Percentiles rank a stretch among this genome's conserved stretches.
Conservation (phyloP, 352 stramenopile species). For the Phytophthora fragariaefolia region DNA sequence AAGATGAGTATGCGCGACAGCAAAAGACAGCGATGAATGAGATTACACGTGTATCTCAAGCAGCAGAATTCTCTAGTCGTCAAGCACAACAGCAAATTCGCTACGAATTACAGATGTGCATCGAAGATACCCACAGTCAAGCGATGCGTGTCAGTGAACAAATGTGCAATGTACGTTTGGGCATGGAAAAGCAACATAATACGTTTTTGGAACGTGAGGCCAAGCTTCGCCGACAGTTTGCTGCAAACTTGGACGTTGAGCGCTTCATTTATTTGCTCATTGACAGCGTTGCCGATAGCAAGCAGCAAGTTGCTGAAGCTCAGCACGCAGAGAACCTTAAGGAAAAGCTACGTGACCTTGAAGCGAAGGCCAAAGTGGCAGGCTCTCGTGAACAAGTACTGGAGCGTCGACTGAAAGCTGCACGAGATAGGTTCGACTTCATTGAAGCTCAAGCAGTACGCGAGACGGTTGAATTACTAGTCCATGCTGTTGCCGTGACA, state of each 20-base stretch:
- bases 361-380: constrained; percentile 35
- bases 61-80: constrained; percentile 8
- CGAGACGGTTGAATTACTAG: constrained; percentile 54
- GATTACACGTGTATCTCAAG: constrained; percentile 29
- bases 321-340: constrained; percentile 28
- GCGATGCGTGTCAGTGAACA: constrained; percentile 23
- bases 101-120: constrained; percentile 48
- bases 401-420: constrained; percentile 32
- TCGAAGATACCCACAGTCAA: constrained; percentile 47
- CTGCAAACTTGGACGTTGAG: constrained; percentile 20
- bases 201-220: constrained; percentile 22
- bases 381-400: constrained; percentile 44
- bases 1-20: constrained; percentile 49
- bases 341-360: constrained; percentile 43
- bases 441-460: constrained; percentile 50
- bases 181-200: constrained; percentile 21
- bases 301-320: constrained; percentile 33
- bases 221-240: constrained; percentile 23
- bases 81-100: constrained; percentile 28
- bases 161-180: constrained; percentile 18
- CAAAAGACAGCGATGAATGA: constrained; percentile 29
- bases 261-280: constrained; percentile 47
- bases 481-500: constrained; percentile 42
- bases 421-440: constrained; percentile 31
- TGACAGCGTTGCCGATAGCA: constrained; percentile 56